Conservation (phyloP, 331 rosid genomes). For the Erythrophleum ivorense region DNA sequence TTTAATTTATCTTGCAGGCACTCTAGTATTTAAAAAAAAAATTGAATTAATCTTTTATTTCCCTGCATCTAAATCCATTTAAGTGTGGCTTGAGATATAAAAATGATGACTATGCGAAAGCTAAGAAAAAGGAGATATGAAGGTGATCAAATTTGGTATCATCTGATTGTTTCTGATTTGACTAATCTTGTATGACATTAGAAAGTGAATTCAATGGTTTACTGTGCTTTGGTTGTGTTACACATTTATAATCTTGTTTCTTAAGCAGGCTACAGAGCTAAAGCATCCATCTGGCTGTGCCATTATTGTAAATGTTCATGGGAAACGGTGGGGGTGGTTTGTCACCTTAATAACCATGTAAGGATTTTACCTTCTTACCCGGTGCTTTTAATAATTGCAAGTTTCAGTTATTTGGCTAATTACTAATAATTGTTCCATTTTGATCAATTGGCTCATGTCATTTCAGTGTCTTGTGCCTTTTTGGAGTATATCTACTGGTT, state of each 20-base stretch:
- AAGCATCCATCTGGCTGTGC: slow-evolving; percentile 98
- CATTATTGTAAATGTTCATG: slow-evolving; percentile 52
- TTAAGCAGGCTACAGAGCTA: slow-evolving; percentile 68
- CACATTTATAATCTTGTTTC: slow-evolving; percentile 41
- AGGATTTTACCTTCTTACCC: slow-evolving; percentile 36
- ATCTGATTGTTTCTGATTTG: neutral
- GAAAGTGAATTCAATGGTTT: slow-evolving; percentile 2
- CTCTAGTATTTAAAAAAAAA: neutral
- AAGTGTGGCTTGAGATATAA: slow-evolving; percentile 8
- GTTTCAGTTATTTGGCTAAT: slow-evolving; percentile 23
- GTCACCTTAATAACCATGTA: slow-evolving; percentile 64
- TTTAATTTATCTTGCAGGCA: slow-evolving; percentile 14
- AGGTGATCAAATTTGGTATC: slow-evolving; percentile 19
- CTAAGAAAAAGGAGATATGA: slow-evolving; percentile 10
- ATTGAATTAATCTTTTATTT: neutral
- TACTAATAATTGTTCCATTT: slow-evolving; percentile 37
- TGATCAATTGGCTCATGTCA: slow-evolving; percentile 29
- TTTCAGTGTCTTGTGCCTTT: slow-evolving; percentile 76
- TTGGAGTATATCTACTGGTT: slow-evolving; percentile 75
- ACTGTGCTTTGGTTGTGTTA: neutral
- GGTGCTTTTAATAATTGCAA: slow-evolving; percentile 24
- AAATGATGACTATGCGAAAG: neutral
- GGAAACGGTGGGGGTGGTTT: slow-evolving; percentile 86
- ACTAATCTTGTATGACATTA: neutral
- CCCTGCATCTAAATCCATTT: neutral